Conservation (phyloP, 1,139 yeast genomes). For the Yamadazyma diospyri region DNA sequence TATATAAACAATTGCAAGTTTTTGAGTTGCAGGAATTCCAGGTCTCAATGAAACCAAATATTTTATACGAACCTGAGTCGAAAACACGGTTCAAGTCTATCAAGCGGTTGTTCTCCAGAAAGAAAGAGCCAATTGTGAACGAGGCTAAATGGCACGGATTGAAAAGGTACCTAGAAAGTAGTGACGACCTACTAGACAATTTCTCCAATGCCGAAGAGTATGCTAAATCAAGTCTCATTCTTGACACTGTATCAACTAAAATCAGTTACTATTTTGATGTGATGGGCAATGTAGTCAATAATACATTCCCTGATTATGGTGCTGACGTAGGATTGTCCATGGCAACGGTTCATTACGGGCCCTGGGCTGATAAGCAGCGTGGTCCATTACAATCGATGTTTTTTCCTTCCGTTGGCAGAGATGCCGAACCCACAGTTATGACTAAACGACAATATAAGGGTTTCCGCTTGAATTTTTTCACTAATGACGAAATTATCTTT, state of each 20-base stretch:
- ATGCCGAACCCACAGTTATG: slow-evolving; percentile 43
- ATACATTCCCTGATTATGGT: slow-evolving; percentile 56
- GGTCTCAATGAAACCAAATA: slow-evolving; percentile 64
- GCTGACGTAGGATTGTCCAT: slow-evolving; percentile 55
- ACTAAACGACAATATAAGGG: slow-evolving; percentile 52
- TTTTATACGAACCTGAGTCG: slow-evolving; percentile 38
- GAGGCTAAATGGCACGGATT: slow-evolving; percentile 37
- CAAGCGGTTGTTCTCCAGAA: slow-evolving; percentile 13
- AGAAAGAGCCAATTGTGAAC: slow-evolving; percentile 7
- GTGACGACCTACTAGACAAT: slow-evolving; percentile 25
- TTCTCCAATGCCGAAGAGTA: slow-evolving; percentile 56
- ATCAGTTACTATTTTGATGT: slow-evolving; percentile 65
- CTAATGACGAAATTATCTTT: slow-evolving; percentile 64
- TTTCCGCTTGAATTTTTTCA: slow-evolving; percentile 50
- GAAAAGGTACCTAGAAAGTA: slow-evolving; percentile 35
- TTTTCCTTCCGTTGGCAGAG: slow-evolving; percentile 65
- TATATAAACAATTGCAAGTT: slow-evolving; percentile 45
- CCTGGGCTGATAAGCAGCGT: slow-evolving; percentile 92
- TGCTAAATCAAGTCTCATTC: slow-evolving; percentile 71
- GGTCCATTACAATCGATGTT: slow-evolving; percentile 60
- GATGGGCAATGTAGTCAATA: slow-evolving; percentile 45
- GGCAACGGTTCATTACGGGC: slow-evolving; percentile 81
- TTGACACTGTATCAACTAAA: slow-evolving; percentile 59
- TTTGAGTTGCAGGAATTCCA: slow-evolving; percentile 49
- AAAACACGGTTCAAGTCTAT: slow-evolving; percentile 7